Conservation (phyloP, 106 monocot species). For the Xerophyta viscosa region DNA sequence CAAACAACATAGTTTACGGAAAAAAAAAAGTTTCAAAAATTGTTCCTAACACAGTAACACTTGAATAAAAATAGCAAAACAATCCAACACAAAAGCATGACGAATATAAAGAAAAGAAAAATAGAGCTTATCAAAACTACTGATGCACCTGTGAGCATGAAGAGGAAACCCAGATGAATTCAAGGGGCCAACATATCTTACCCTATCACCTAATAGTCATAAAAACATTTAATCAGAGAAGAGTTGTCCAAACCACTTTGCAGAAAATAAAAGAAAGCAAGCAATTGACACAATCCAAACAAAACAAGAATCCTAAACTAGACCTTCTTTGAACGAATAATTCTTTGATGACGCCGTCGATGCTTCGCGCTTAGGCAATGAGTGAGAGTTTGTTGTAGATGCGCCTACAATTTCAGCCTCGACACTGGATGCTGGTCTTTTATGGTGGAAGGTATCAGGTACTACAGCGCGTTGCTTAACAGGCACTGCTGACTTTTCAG, state of each 20-base stretch:
- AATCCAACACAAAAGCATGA: too few species aligned
- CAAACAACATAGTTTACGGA: too few species aligned
- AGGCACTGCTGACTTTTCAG: constrained; percentile 37
- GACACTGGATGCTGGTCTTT: constrained; percentile 68
- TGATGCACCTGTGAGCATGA: constrained; percentile 8
- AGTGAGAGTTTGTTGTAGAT: constrained; percentile 50
- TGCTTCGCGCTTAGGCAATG: constrained; percentile 66
- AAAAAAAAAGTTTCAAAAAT: too few species aligned
- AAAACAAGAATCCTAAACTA: not conserved
- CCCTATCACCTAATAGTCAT: constrained; percentile 94
- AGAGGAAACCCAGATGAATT: constrained; percentile 46
- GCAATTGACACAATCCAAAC: not conserved
- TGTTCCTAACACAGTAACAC: too few species aligned
- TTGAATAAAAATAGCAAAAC: too few species aligned
- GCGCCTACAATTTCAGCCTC: constrained; percentile 73
- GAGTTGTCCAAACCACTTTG: too few species aligned
- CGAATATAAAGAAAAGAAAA: not conserved
- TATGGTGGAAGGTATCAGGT: constrained; percentile 37
- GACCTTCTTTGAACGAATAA: constrained; percentile 88
- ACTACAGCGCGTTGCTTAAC: constrained; percentile 46
- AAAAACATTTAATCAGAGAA: too few species aligned
- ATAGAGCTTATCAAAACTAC: not conserved
- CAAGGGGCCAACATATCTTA: constrained; percentile 61
- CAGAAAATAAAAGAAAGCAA: too few species aligned
- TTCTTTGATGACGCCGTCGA: constrained; percentile 79